Evolutionary conservation across 176 grass and related monocot species (phyloP).

Genomic region (Neostapfia colusana): DNA sequence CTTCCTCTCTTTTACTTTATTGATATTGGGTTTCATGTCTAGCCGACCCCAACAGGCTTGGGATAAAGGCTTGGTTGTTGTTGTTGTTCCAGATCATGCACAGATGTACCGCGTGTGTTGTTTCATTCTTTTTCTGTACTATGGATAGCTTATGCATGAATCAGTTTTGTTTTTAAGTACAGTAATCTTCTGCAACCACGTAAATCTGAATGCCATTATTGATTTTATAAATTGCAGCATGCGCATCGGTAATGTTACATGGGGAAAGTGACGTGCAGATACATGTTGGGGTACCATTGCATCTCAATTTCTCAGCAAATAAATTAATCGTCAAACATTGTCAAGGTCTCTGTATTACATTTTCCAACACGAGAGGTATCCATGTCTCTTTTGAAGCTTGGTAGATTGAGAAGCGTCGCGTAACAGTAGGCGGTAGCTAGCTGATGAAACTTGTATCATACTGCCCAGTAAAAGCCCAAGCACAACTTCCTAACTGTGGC

Average conservation of each 20-base stretch:
- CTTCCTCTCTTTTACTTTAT: too few relatives aligned
- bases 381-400: neutral
- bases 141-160: neutral
- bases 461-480: neutral
- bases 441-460: neutral
- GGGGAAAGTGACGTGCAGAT: neutral
- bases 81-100: neutral
- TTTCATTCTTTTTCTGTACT: neutral
- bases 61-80: too few relatives aligned
- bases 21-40: too few relatives aligned
- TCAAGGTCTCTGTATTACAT: neutral
- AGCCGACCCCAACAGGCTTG: too few relatives aligned
- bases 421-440: neutral
- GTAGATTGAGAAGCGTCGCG: neutral
- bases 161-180: neutral
- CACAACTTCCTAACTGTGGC: neutral
- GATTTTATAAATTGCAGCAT: neutral
- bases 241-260: neutral
- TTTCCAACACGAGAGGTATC: neutral
- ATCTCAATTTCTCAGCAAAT: neutral
- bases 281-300: neutral
- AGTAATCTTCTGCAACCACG: neutral
- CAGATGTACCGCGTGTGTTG: neutral
- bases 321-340: neutral
- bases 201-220: neutral